These are phyloP conservation scores for Gentiana macrophylla DNA, from an alignment of 257 asterid species.

Conservation along the genomic window DNA sequence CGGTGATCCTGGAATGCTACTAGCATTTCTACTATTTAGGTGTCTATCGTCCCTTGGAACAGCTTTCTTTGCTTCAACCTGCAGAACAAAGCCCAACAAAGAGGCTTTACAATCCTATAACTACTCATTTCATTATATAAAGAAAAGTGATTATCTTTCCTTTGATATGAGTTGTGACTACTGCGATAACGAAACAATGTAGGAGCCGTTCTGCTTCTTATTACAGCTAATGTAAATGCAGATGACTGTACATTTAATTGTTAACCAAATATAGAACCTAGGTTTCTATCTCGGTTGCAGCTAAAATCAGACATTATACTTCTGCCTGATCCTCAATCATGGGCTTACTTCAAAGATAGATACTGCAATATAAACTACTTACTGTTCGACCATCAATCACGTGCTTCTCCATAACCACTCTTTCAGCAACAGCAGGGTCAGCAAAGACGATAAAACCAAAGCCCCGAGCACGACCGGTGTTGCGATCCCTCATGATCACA, in stretches of 20 bases:
- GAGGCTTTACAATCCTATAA: constrained; percentile 4
- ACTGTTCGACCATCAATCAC: constrained; percentile 69
- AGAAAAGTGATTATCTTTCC: constrained; percentile 3
- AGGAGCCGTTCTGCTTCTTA: no score
- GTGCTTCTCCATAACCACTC: constrained; percentile 76
- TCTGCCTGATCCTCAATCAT: constrained; percentile 3
- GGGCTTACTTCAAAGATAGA: not conserved
- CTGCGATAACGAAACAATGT: not conserved
- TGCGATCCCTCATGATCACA: constrained; percentile 79
- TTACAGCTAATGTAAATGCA: not conserved
- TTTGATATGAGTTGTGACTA: no score
- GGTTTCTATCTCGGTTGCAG: not conserved
- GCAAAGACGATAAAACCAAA: constrained; percentile 74
- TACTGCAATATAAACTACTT: constrained; percentile 18
- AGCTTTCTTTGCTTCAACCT: constrained; percentile 92
- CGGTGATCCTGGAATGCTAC: constrained; percentile 66
- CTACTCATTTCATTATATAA: not conserved
- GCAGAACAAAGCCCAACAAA: constrained; percentile 16
- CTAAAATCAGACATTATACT: constrained; percentile 1
- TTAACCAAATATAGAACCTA: not conserved
- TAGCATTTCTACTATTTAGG: constrained; percentile 39
- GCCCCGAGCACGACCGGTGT: constrained; percentile 82
- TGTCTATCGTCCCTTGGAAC: constrained; percentile 76
- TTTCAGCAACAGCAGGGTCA: constrained; percentile 62
- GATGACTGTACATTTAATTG: no score